phyloP scores from a whole-genome alignment of 768 basidiomycete species.

The Pisolithus microcarpus region DNA sequence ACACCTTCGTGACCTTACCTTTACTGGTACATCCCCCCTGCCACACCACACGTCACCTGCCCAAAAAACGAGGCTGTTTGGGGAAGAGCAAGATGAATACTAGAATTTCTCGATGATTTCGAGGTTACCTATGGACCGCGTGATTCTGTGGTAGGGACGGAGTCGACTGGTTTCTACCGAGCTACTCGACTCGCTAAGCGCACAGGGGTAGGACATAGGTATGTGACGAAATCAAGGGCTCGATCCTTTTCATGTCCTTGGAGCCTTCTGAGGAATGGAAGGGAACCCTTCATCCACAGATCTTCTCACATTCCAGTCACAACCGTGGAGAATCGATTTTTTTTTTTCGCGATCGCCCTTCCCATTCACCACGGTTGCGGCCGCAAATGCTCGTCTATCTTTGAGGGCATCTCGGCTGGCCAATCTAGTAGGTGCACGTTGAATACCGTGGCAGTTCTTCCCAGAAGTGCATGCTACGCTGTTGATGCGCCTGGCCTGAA shows the following conservation, averaged over 20 bases:
- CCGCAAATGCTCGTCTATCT: not conserved
- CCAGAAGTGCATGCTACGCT: conserved; percentile 19
- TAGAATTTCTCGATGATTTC: not conserved
- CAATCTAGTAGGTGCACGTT: conserved; percentile 16
- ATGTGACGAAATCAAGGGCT: not conserved
- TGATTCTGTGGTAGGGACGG: not conserved
- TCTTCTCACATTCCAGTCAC: not conserved
- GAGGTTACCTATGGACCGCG: not conserved
- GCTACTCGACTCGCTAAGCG: not conserved
- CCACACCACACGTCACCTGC: not conserved
- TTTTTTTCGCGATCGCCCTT: not conserved
- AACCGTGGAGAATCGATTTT: not conserved
- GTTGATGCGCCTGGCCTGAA: conserved; percentile 29
- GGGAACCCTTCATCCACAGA: not conserved
- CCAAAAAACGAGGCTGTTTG: conserved; percentile 1
- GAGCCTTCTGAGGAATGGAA: conserved; percentile 1
- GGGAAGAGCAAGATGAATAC: conserved; percentile 1
- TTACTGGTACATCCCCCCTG: not conserved
- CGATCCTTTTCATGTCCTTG: not conserved
- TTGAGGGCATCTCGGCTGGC: not conserved
- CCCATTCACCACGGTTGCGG: not conserved
- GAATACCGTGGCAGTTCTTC: conserved; percentile 8
- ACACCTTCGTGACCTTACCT: conserved; percentile 10
- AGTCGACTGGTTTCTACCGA: not conserved
- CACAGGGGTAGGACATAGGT: not conserved